Percentiles rank a stretch among this genome's conserved stretches.
phyloP scores from a whole-genome alignment of 768 basidiomycete genomes.

The Psilocybe subaeruginosa region DNA sequence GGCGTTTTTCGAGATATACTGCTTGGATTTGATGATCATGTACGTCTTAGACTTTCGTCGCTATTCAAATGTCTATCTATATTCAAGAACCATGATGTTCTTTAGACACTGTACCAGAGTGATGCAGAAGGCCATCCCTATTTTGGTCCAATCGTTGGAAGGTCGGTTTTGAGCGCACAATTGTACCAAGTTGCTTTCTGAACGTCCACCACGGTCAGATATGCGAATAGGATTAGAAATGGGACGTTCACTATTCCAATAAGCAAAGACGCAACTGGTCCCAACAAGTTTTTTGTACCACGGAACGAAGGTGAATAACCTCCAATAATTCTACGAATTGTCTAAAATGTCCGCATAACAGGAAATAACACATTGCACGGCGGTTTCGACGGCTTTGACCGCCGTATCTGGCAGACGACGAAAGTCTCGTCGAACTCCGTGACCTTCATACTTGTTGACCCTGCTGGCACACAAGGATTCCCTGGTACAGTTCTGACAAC shows the following conservation, averaged over 20 bases:
- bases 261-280: conserved; percentile 39
- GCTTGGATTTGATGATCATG: conserved; percentile 49
- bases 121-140: conserved; percentile 39
- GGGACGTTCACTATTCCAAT: conserved; percentile 48
- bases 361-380: conserved; percentile 51
- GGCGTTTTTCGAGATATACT: conserved; percentile 48
- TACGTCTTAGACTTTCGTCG: conserved; percentile 14
- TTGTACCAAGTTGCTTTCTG: background rate
- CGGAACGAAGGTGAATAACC: conserved; percentile 39
- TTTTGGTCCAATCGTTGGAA: conserved; percentile 44
- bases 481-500: conserved; percentile 43
- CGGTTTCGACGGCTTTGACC: conserved; percentile 47
- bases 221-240: conserved; percentile 46
- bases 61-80: too few relatives aligned
- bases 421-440: conserved; percentile 36
- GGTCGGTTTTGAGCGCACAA: conserved; percentile 23
- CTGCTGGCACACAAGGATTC: conserved; percentile 47
- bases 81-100: background rate
- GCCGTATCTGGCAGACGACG: conserved; percentile 42
- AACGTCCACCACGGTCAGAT: conserved; percentile 26
- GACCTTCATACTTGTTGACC: conserved; percentile 45
- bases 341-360: conserved; percentile 11
- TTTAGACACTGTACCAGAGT: conserved; percentile 35
- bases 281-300: conserved; percentile 39
- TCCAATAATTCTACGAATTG: background rate